These are phyloP conservation scores for Pythium sukuiense DNA, from an alignment of 352 stramenopile genomes.

Conservation along the genomic window DNA sequence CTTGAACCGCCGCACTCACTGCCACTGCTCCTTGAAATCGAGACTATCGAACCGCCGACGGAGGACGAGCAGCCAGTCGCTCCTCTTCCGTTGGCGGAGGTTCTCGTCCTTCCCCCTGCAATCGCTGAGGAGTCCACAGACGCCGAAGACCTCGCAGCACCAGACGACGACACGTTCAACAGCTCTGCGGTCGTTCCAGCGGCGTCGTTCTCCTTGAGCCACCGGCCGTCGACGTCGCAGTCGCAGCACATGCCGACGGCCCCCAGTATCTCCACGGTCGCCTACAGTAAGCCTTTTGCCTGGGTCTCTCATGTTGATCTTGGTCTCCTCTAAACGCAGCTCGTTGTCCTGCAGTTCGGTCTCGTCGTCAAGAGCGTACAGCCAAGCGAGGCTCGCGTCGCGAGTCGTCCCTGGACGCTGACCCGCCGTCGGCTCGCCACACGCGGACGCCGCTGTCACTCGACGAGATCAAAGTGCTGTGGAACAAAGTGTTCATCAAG, in stretches of 20 bases:
- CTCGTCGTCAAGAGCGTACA: slow-evolving; percentile 32
- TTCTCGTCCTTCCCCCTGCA: neutral
- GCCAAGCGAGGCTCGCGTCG: slow-evolving; percentile 28
- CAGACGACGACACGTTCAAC: slow-evolving; percentile 3
- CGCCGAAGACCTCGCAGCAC: neutral
- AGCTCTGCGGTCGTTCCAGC: neutral
- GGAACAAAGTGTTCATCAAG: slow-evolving; percentile 47
- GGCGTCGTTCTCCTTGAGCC: neutral
- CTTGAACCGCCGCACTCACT: neutral
- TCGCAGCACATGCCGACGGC: slow-evolving; percentile 33
- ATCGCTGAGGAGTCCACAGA: neutral
- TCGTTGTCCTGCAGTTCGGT: slow-evolving; percentile 24
- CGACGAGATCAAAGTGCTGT: slow-evolving; percentile 41
- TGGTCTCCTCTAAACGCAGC: neutral
- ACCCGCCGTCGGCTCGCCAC: neutral
- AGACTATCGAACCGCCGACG: neutral
- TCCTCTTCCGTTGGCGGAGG: neutral
- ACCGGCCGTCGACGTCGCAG: neutral
- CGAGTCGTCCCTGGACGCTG: slow-evolving; percentile 1
- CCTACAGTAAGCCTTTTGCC: slow-evolving; percentile 23
- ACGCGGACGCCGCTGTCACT: slow-evolving; percentile 35
- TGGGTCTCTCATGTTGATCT: neutral
- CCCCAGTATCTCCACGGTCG: slow-evolving; percentile 28
- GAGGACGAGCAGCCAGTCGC: neutral
- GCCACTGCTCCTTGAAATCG: neutral